Base-by-base conservation (phyloP, 176 grass and related monocot genomes). In the Oryza nivara region DNA sequence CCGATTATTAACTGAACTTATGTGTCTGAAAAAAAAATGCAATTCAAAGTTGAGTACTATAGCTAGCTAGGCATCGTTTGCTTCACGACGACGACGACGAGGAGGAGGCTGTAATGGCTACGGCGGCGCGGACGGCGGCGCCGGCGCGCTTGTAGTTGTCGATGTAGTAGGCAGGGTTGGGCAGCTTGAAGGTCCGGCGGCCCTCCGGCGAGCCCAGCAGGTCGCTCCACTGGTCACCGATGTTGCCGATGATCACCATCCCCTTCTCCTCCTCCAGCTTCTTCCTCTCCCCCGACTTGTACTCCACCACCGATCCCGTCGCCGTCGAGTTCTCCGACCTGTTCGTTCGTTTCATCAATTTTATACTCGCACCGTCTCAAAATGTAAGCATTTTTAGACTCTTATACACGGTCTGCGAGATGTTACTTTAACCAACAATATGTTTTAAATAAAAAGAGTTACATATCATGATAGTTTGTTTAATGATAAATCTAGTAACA, bases 191-290 rank as follows among this genome's bases (percentile, higher is more conserved):
- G 25, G 83, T 73, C 5, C 83, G 40, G 0, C 41, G 13, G 56
- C 81, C 86, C 79, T 89, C 79, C 0, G 85, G 82, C 68, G 2
- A 13, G 49, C 88, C 86, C 35, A 88, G 63, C 61, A 93, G 44
- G 75, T 91, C 92, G 51, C 86, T 88, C 92, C 88, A 93, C 83
- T 93, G 92, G 84, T 94, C 92, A 1, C 88, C 92, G 20, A 88
- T 88, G 88, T 78, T 86, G 48, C 85, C 86, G 2, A 88, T 58
- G 51, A 94, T 94, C 74, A 64, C 67, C 20, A 65, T 35, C 46
- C 83, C 83, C 11, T 22, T 9, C 56, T 49, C 44, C 25, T 66
- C 83, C 67, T 67, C 61, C 58, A 85, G 26, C 44, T 60, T 73
- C 36, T 22, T 46, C 35, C 82, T 54, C 82, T 63, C 72, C 23